phyloP scores from a whole-genome alignment of 306 rosid genomes.

The Astragalus membranaceus region DNA sequence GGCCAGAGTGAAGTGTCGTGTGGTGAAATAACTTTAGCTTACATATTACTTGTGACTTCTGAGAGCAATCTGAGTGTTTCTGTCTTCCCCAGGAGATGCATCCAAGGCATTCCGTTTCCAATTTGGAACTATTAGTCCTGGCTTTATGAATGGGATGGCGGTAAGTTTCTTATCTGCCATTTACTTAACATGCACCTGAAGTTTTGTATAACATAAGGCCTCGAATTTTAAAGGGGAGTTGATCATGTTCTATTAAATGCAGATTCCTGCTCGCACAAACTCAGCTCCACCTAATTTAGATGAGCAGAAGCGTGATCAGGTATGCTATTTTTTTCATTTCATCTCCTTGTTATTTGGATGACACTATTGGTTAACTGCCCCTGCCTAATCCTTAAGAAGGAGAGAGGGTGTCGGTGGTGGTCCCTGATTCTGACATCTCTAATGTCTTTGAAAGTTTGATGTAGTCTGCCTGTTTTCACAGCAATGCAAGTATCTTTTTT shows the following conservation, averaged over 20 bases:
- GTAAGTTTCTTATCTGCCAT: constrained; percentile 31
- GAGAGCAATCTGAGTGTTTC: constrained; percentile 18
- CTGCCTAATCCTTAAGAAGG: not conserved
- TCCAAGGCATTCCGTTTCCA: constrained; percentile 59
- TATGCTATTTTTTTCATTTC: constrained; percentile 14
- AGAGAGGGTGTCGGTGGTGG: not conserved
- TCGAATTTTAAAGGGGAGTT: not conserved
- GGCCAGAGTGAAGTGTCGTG: not conserved
- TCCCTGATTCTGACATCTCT: not conserved
- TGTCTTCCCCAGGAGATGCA: constrained; percentile 55
- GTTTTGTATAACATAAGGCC: not conserved
- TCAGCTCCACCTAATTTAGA: constrained; percentile 98
- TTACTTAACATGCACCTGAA: constrained; percentile 2
- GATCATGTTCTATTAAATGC: constrained; percentile 21
- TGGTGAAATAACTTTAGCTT: not conserved
- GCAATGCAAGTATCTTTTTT: not conserved
- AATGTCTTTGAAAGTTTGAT: not conserved
- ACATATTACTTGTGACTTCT: not conserved
- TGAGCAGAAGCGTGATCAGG: constrained; percentile 92
- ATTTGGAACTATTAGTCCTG: constrained; percentile 86
- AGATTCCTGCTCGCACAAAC: constrained; percentile 95
- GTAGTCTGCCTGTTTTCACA: not conserved
- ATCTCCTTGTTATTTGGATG: not conserved
- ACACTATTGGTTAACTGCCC: constrained; percentile 1
- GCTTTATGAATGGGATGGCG: constrained; percentile 64